Percentiles rank a stretch among this genome's conserved stretches.
Conservation (phyloP, 345 rosid species). For the Corymbia maculata region DNA sequence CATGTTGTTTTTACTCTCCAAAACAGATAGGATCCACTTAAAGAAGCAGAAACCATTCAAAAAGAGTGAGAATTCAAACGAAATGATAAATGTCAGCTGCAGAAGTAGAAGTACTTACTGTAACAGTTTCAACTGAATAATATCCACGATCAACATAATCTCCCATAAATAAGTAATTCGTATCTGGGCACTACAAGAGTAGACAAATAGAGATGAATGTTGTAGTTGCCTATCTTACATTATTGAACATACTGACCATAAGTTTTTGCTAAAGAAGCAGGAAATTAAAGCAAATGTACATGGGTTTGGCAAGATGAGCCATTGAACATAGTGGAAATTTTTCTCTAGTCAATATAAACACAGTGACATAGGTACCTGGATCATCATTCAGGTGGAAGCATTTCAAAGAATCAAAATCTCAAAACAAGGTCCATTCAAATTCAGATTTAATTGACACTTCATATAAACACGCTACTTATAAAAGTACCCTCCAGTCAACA, state of each 20-base stretch:
- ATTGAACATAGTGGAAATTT: background rate
- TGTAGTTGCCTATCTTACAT: background rate
- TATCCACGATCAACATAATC: constrained; percentile 96
- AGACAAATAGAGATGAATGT: background rate
- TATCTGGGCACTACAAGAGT: constrained; percentile 74
- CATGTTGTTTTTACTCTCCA: background rate
- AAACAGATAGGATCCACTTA: background rate
- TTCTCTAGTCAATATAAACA: background rate
- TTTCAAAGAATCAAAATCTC: background rate
- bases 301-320: background rate
- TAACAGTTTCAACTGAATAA: constrained; percentile 93
- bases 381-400: background rate
- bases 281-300: background rate
- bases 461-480: background rate
- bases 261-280: background rate
- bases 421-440: background rate
- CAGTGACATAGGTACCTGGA: background rate
- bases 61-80: background rate
- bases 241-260: background rate
- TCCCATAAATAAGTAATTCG: constrained; percentile 93
- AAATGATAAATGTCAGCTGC: background rate
- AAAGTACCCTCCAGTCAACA: background rate
- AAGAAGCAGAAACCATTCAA: background rate
- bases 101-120: constrained; percentile 32
- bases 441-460: background rate